A percentile compares a stretch with the other conserved stretches of the same genome.
These are phyloP conservation scores for Nitzschia sp. DNA, from an alignment of 108 stramenopile species.

Conservation along the genomic window DNA sequence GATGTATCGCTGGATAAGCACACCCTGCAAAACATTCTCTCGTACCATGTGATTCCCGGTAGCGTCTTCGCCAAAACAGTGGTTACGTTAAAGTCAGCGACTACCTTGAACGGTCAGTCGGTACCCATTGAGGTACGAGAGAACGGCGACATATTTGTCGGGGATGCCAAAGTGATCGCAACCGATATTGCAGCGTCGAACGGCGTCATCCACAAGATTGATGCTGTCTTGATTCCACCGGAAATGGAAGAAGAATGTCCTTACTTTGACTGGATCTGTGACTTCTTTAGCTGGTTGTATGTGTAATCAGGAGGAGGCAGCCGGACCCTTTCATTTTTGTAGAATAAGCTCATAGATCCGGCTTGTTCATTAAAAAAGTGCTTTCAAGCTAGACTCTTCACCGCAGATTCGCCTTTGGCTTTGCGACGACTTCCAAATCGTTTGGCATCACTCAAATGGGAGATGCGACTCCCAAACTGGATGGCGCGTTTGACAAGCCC, in stretches of 20 bases:
- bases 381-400: too few species aligned
- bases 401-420: constrained; percentile 51
- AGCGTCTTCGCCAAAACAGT: not conserved
- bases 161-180: constrained; percentile 16
- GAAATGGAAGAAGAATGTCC: too few species aligned
- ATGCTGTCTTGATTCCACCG: constrained; percentile 16
- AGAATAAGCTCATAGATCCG: too few species aligned
- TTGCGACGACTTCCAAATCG: constrained; percentile 85
- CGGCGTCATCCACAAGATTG: constrained; percentile 27
- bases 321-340: too few species aligned
- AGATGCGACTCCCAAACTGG: constrained; percentile 94
- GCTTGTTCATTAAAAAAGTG: too few species aligned
- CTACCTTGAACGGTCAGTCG: not conserved
- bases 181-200: constrained; percentile 21
- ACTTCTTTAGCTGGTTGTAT: too few species aligned
- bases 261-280: too few species aligned
- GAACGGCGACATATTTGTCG: constrained; percentile 19
- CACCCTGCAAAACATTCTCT: constrained; percentile 28
- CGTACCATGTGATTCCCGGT: constrained; percentile 44
- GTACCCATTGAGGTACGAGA: constrained; percentile 13
- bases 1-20: constrained; percentile 6
- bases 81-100: not conserved
- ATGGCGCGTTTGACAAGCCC: constrained; percentile 91
- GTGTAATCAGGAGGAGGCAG: too few species aligned
- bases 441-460: constrained; percentile 77